phyloP scores from a whole-genome alignment of 139 green algal genomes.

The Astrephomene gubernaculifera region DNA sequence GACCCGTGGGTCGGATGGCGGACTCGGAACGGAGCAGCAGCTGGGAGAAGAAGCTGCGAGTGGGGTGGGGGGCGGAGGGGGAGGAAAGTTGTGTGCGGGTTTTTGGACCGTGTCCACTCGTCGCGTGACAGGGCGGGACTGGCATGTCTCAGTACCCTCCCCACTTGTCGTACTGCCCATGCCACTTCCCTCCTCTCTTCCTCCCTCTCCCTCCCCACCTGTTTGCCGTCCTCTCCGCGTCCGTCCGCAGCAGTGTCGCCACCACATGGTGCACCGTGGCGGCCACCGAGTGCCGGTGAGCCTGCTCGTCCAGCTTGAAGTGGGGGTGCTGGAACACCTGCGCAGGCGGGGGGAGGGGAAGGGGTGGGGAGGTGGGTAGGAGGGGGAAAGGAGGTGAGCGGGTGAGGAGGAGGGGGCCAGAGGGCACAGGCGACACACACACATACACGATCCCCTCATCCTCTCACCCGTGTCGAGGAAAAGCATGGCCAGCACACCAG shows the following conservation, averaged over 20 bases:
- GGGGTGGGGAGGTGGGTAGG: background rate
- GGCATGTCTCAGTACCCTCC: too few relatives aligned
- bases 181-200: too few relatives aligned
- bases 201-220: background rate
- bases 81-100: background rate
- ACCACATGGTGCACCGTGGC: constrained; percentile 67
- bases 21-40: constrained; percentile 32
- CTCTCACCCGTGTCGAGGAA: too few relatives aligned
- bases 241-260: constrained; percentile 62
- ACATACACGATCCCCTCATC: too few relatives aligned
- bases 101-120: too few relatives aligned
- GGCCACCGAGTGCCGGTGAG: constrained; percentile 58
- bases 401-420: too few relatives aligned
- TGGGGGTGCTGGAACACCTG: constrained; percentile 49
- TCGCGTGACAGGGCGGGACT: too few relatives aligned
- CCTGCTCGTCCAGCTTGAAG: constrained; percentile 52
- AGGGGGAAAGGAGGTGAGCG: too few relatives aligned
- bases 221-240: constrained; percentile 30
- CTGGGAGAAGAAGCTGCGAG: constrained; percentile 19
- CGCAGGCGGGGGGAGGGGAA: background rate
- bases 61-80: background rate
- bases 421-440: too few relatives aligned
- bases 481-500: too few relatives aligned
- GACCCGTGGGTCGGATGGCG: constrained; percentile 28
- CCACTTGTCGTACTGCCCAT: too few relatives aligned